phyloP scores from a whole-genome alignment of 768 basidiomycete genomes.

The Naganishia antarctica region DNA sequence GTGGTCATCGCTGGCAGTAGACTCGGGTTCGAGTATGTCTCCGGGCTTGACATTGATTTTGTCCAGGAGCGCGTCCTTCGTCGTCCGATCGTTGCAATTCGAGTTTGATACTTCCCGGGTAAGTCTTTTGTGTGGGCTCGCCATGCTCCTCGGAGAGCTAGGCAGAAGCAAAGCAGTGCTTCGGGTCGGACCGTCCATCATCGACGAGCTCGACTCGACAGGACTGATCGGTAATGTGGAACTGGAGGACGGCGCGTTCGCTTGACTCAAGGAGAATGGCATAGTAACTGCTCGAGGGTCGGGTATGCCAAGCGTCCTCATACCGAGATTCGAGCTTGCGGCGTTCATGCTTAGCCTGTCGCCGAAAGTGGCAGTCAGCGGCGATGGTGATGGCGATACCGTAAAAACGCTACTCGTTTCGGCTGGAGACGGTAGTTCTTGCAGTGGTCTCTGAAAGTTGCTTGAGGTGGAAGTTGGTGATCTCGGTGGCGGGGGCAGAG shows the following conservation, averaged over 20 bases:
- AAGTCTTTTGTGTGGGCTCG: slow-evolving; percentile 3
- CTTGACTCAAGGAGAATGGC: background rate
- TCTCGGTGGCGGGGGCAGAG: slow-evolving; percentile 13
- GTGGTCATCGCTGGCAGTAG: background rate
- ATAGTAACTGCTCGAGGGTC: slow-evolving; percentile 8
- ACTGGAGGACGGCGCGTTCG: background rate
- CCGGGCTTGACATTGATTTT: slow-evolving; percentile 7
- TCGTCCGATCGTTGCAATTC: background rate
- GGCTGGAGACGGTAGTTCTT: slow-evolving; percentile 4
- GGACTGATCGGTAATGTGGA: slow-evolving; percentile 17
- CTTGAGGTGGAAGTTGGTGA: background rate
- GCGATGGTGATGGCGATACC: slow-evolving; percentile 10
- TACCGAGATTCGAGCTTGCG: background rate
- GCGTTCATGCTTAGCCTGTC: slow-evolving; percentile 6
- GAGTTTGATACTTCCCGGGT: slow-evolving; percentile 3
- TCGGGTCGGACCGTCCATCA: background rate
- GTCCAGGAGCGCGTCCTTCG: background rate
- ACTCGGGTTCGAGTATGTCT: background rate
- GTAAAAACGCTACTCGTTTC: background rate
- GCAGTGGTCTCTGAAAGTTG: background rate
- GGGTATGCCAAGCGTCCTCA: slow-evolving; percentile 8
- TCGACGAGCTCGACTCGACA: slow-evolving; percentile 9
- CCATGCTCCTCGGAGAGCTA: background rate
- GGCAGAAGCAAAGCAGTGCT: background rate
- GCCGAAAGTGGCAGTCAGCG: background rate